Evolutionary conservation across 352 stramenopile genomes (phyloP).

Genomic region (Globisporangium rhizosaccharum): DNA sequence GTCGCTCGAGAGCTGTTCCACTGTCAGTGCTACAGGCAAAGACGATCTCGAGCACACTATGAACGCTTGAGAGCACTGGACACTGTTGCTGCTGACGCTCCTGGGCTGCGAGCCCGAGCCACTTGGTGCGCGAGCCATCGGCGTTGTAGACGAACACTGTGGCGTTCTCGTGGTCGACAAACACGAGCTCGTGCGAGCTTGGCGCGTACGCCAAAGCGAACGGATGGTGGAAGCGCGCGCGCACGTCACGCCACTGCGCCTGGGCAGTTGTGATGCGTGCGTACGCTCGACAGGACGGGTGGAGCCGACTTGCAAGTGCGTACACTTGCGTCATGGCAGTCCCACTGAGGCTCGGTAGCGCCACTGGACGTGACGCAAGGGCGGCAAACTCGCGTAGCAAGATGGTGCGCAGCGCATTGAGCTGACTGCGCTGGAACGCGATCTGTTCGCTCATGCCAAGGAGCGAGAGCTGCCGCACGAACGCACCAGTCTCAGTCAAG

Average conservation of each 20-base stretch:
- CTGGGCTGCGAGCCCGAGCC: slow-evolving; percentile 22
- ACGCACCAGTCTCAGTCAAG: slow-evolving; percentile 49
- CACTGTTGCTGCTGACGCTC: slow-evolving; percentile 2
- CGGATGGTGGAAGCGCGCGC: slow-evolving; percentile 42
- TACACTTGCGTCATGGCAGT: slow-evolving; percentile 25
- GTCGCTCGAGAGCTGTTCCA: neutral
- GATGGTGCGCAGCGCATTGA: slow-evolving; percentile 19
- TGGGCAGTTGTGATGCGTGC: slow-evolving; percentile 23
- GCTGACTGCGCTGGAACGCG: slow-evolving; percentile 27
- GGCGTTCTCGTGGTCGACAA: slow-evolving; percentile 52
- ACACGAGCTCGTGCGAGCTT: slow-evolving; percentile 31
- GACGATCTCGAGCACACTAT: slow-evolving; percentile 22
- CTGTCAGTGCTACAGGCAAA: neutral
- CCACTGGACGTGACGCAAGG: slow-evolving; percentile 2
- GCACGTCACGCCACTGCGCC: slow-evolving; percentile 22
- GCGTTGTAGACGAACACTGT: slow-evolving; percentile 44
- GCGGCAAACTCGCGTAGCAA: slow-evolving; percentile 28
- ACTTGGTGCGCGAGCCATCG: slow-evolving; percentile 37
- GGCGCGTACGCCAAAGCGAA: slow-evolving; percentile 25
- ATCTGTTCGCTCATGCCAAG: slow-evolving; percentile 39
- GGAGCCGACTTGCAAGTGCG: slow-evolving; percentile 28
- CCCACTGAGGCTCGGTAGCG: slow-evolving; percentile 22
- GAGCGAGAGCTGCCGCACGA: slow-evolving; percentile 45
- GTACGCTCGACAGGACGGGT: slow-evolving; percentile 37
- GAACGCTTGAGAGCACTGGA: slow-evolving; percentile 19